Evolutionary conservation across 2,329 filamentous ascomycete genomes (phyloP), one percentile per base, ranked within the genome.

Genomic region (Didymella pomorum): DNA sequence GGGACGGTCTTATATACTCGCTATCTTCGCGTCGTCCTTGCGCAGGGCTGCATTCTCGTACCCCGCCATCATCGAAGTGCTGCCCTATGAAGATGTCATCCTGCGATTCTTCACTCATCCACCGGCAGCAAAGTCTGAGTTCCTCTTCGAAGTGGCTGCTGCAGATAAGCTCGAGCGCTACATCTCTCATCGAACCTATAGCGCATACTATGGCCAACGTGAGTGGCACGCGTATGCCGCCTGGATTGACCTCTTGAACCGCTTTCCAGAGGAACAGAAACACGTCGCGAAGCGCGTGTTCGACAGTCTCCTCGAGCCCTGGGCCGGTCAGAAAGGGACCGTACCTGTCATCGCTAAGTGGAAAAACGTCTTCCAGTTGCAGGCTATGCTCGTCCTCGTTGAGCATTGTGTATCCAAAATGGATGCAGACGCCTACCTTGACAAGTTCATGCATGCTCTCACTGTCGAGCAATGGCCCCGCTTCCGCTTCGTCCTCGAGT

Each of bases 281-380:
- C 35, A 46, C 3, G 52, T 73, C 21, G 68, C 69, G 11, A 66
- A 62, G 50, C 51, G 62, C 2, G 65, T 81, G 1, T 62, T 81
- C 9, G 52, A 71, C n/a, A 61, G 62, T 5, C 56, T 82, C 1
- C 54, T 81, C 4, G 62, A 79, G 26, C 79, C 76, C 10, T 83
- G 81, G 80, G 65, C 67, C 20, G 64, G 66, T 12, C 81, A 83
- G 58, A 79, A 76, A 59, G 62, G 71, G 11, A 78, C 80, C 3
- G 69, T 79, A 10, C 78, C 78, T 4, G 77, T 79, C 33, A 78
- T 82, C 37, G 79, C 73, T 58, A 77, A 78, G 45, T 83, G 80
- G 80, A 83, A 83, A 62, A 75, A 77, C n/a, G 76, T 78, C 0
- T 60, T 80, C n/a, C 81, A 83, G 56, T 67, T 83, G 10, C 81